A percentile compares a stretch with the other conserved stretches of the same genome.
Evolutionary conservation across 257 asterid species (phyloP).

Genomic region (Forsythia suspensa): DNA sequence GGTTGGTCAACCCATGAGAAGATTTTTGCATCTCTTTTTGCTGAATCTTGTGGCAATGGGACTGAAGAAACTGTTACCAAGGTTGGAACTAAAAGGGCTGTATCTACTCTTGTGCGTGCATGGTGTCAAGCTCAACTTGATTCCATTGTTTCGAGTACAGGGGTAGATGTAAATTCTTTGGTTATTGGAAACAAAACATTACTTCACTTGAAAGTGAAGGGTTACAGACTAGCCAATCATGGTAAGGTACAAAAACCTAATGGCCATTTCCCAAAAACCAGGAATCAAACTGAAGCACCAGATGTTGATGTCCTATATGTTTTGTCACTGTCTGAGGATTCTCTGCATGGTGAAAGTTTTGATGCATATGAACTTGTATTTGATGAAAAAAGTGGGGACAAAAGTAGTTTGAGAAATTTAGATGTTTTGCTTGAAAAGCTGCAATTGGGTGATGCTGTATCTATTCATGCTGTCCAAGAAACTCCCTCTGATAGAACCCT

Average conservation of each 20-base stretch:
- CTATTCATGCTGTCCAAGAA: conserved; percentile 43
- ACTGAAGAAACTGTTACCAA: conserved; percentile 33
- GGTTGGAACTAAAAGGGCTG: conserved; percentile 44
- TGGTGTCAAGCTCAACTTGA: conserved; percentile 81
- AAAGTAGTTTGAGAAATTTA: conserved; percentile 35
- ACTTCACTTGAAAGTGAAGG: conserved; percentile 66
- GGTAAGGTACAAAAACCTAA: conserved; percentile 48
- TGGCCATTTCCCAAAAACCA: conserved; percentile 26
- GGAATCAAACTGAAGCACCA: conserved; percentile 51
- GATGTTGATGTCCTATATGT: conserved; percentile 63
- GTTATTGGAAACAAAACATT: conserved; percentile 68
- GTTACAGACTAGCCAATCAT: conserved; percentile 36
- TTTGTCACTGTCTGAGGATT: conserved; percentile 61
- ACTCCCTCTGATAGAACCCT: conserved; percentile 29
- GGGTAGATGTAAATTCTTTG: conserved; percentile 53
- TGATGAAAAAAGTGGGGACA: conserved; percentile 43
- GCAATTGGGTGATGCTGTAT: conserved; percentile 61
- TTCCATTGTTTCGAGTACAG: conserved; percentile 46
- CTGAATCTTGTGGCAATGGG: conserved; percentile 42
- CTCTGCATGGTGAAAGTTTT: conserved; percentile 35
- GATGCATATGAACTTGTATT: conserved; percentile 63
- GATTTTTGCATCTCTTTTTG: conserved; percentile 51
- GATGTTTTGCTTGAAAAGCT: conserved; percentile 62
- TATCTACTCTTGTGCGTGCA: conserved; percentile 53
- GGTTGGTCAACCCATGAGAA: conserved; percentile 80